Conservation (phyloP, 2,329 filamentous ascomycete species). For the Aspergillus tanneri region DNA sequence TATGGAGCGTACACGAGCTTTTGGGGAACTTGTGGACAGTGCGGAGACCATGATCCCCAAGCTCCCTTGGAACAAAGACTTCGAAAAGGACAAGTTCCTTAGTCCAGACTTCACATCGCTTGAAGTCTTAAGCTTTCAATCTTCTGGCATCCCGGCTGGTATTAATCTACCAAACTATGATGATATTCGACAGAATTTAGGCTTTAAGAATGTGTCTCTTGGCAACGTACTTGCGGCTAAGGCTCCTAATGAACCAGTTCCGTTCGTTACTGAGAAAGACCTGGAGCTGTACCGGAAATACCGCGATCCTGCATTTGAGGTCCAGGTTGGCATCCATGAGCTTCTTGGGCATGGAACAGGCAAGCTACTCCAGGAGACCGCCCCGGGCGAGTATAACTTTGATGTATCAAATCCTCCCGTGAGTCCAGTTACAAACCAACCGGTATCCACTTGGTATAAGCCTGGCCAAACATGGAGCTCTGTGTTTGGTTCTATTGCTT, state of each 20-base stretch:
- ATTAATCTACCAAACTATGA: conserved; percentile 61
- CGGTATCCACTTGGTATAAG: conserved; percentile 85
- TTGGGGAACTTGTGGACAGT: conserved; percentile 77
- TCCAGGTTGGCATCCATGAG: conserved; percentile 93
- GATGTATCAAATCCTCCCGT: conserved; percentile 76
- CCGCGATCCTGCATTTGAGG: conserved; percentile 85
- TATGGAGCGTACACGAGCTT: conserved; percentile 82
- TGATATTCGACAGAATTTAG: conserved; percentile 60
- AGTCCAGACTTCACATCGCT: conserved; percentile 94
- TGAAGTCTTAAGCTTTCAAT: conserved; percentile 81
- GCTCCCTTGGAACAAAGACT: conserved; percentile 81
- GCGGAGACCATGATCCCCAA: conserved; percentile 83
- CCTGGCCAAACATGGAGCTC: conserved; percentile 93
- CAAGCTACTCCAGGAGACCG: conserved; percentile 87
- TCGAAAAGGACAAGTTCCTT: conserved; percentile 94
- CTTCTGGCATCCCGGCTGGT: conserved; percentile 61
- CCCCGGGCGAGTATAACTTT: conserved; percentile 82
- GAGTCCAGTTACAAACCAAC: conserved; percentile 74
- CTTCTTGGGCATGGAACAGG: conserved; percentile 86
- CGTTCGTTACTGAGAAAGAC: conserved; percentile 80
- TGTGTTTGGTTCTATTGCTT: conserved; percentile 83
- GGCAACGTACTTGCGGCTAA: conserved; percentile 92
- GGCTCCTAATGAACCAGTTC: conserved; percentile 86
- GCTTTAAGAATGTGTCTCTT: conserved; percentile 73
- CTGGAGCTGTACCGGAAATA: conserved; percentile 76